Base-by-base conservation (phyloP, 2,329 filamentous ascomycete genomes). In the Curvularia sp. region DNA sequence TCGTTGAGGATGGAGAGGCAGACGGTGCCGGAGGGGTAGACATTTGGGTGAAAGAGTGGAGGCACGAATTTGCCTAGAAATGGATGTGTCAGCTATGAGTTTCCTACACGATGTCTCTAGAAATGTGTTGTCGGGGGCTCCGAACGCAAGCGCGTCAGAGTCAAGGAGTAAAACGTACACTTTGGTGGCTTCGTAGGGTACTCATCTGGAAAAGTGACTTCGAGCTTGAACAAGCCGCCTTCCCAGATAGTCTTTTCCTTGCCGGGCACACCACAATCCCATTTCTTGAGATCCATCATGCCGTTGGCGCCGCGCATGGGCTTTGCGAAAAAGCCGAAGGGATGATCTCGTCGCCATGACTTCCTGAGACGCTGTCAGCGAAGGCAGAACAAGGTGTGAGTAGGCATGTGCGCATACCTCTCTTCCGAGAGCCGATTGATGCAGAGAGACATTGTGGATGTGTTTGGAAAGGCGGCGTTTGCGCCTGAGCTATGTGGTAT, bases 121-220 rank as follows among this genome's bases (percentile, higher is more conserved):
- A 24, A 22, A 8, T 18, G 18, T 42, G 39, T 20, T 22, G 18
- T 20, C 13, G 18, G 39, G 9, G 24, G 8, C n/a, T 20, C 8
- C 12, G 28, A n/a, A 9, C 10, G 3, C 24, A 31, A 31, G 44
- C 26, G 44, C 44, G 5, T 48, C 30, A 26, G 12, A 18, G 12
- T 24, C 8, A 30, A 15, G 39, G 44, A 31, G 26, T 10, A 12
- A 8, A 38, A 81, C 89, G 78, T 87, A 97, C 95, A 99, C 81
- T 99, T 99, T 1, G 95, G 95, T 31, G 95, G 95, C 79, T 99
- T 99, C 51, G 96, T 99, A 15, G 95, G 95, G 78, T 99, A 99
- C 74, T 99, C 95, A 72, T 99, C 95, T 0, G 96, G 95, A 70
- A 99, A 99, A 10, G 86, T 88, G 70, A 99, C 90, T 57, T 90